Evolutionary conservation across 768 basidiomycete genomes (phyloP).

Genomic region (Termitomyces sp.): DNA sequence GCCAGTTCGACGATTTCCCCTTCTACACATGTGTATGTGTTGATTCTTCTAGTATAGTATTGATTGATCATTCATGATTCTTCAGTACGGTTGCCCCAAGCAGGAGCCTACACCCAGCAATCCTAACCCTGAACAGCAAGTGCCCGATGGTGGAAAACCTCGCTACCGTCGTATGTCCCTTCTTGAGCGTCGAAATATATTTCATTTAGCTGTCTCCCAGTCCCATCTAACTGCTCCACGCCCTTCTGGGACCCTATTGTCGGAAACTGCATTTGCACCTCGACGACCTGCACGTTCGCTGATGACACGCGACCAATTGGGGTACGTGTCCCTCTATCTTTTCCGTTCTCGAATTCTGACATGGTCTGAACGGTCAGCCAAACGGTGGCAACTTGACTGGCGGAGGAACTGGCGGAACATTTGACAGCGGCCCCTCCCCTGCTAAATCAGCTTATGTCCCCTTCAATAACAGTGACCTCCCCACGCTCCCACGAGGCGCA

Average conservation of each 20-base stretch:
- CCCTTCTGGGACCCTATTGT: slow-evolving; percentile 77
- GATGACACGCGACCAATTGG: slow-evolving; percentile 64
- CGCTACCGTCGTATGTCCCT: slow-evolving; percentile 45
- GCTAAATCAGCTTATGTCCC: slow-evolving; percentile 36
- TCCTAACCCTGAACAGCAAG: slow-evolving; percentile 62
- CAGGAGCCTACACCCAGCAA: slow-evolving; percentile 46
- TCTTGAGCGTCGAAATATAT: not conserved
- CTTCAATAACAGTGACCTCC: slow-evolving; percentile 37
- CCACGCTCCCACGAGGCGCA: slow-evolving; percentile 24
- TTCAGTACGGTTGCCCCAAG: slow-evolving; percentile 69
- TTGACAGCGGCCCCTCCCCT: slow-evolving; percentile 16
- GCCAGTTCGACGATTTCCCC: slow-evolving; percentile 69
- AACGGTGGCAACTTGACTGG: slow-evolving; percentile 69
- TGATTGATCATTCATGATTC: not conserved
- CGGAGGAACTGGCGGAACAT: slow-evolving; percentile 42
- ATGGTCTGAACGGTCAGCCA: slow-evolving; percentile 32
- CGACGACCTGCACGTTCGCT: slow-evolving; percentile 50
- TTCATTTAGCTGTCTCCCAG: slow-evolving; percentile 24
- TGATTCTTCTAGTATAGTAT: not conserved
- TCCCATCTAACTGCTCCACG: slow-evolving; percentile 68
- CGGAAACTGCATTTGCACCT: slow-evolving; percentile 59
- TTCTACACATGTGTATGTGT: slow-evolving; percentile 70
- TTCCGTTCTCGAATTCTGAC: not conserved
- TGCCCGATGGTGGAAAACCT: slow-evolving; percentile 34
- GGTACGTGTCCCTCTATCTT: slow-evolving; percentile 30